A percentile compares a stretch with the other conserved stretches of the same genome.
Conservation (phyloP, 2,329 filamentous ascomycete genomes). For the Apiospora hydei region DNA sequence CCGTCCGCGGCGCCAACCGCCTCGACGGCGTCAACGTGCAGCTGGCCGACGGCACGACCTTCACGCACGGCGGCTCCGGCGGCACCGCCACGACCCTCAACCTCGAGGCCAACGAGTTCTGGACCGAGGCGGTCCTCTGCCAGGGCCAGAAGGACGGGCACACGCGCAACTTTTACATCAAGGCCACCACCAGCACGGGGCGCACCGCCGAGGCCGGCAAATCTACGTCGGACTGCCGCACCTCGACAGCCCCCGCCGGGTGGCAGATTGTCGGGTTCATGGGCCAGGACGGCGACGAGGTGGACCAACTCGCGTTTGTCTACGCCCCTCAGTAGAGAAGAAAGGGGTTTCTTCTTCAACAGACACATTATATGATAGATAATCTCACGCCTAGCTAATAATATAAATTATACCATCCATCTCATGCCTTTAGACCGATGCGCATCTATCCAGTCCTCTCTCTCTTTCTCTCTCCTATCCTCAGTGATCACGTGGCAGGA, state of each 20-base stretch:
- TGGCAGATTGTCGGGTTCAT: slow-evolving; percentile 62
- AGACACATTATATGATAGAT: background rate
- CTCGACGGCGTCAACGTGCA: slow-evolving; percentile 59
- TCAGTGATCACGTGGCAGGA: background rate
- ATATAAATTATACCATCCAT: background rate
- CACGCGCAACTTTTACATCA: slow-evolving; percentile 63
- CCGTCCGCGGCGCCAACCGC: slow-evolving; percentile 55
- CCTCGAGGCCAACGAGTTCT: slow-evolving; percentile 55
- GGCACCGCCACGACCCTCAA: slow-evolving; percentile 52
- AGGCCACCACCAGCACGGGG: slow-evolving; percentile 59
- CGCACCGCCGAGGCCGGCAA: slow-evolving; percentile 53
- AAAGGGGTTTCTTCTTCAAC: background rate
- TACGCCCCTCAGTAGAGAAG: slow-evolving; percentile 50
- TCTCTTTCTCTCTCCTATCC: background rate
- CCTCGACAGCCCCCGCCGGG: slow-evolving; percentile 53
- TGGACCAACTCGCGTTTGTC: slow-evolving; percentile 61
- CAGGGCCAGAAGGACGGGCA: slow-evolving; percentile 52
- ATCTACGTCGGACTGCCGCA: slow-evolving; percentile 54
- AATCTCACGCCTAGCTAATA: background rate
- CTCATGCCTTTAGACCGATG: background rate
- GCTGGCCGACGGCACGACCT: slow-evolving; percentile 54
- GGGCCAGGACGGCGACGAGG: slow-evolving; percentile 60
- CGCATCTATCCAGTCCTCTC: background rate
- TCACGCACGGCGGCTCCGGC: slow-evolving; percentile 59
- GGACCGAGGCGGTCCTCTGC: slow-evolving; percentile 58